Conservation (phyloP, 495 filamentous ascomycete species). For the Bombardia bombarda region DNA sequence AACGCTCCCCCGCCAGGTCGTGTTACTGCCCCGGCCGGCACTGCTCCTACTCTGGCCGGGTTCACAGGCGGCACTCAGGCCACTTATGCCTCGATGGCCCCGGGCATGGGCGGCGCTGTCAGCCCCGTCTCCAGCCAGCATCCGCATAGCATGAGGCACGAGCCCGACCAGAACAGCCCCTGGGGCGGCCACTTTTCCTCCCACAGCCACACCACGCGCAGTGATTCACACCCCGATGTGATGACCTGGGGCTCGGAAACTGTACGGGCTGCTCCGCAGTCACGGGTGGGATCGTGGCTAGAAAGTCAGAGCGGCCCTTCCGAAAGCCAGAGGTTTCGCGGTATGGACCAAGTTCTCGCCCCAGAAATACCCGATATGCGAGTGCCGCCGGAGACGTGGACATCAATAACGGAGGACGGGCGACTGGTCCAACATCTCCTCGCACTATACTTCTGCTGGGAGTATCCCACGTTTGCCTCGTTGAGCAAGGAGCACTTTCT, state of each 20-base stretch:
- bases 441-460: slow-evolving; percentile 73
- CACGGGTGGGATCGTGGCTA: slow-evolving; percentile 34
- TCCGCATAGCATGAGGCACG: slow-evolving; percentile 19
- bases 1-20: too few relatives aligned
- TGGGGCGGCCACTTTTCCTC: slow-evolving; percentile 32
- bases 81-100: slow-evolving; percentile 5
- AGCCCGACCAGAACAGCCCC: slow-evolving; percentile 29
- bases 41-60: slow-evolving; percentile 2
- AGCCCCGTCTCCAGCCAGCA: slow-evolving; percentile 13
- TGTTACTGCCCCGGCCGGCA: too few relatives aligned
- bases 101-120: slow-evolving; percentile 2
- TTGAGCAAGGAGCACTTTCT: slow-evolving; percentile 68
- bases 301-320: slow-evolving; percentile 13
- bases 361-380: slow-evolving; percentile 26
- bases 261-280: slow-evolving; percentile 20
- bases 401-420: slow-evolving; percentile 49
- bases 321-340: slow-evolving; percentile 18
- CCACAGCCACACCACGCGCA: slow-evolving; percentile 30
- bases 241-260: slow-evolving; percentile 32
- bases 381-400: slow-evolving; percentile 46
- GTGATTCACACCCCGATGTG: slow-evolving; percentile 29
- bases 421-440: slow-evolving; percentile 55
- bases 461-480: slow-evolving; percentile 65
- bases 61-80: slow-evolving; percentile 2
- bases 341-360: slow-evolving; percentile 30